These are phyloP conservation scores for Alternaria novae-zelandiae DNA, from an alignment of 2,329 filamentous ascomycete genomes.

Conservation along the genomic window DNA sequence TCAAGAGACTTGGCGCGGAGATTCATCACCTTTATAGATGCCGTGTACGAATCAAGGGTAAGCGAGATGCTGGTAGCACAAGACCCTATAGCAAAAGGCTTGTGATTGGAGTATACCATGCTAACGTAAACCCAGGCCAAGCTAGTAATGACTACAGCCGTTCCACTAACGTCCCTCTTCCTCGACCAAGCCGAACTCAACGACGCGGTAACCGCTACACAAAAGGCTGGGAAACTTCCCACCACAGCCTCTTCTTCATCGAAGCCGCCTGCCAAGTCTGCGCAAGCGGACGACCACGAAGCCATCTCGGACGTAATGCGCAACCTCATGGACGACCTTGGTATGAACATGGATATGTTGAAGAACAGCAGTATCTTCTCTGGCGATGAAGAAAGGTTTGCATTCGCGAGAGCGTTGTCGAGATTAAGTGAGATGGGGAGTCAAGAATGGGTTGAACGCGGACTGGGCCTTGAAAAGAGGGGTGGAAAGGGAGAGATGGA, in stretches of 20 bases:
- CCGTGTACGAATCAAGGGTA: conserved; percentile 80
- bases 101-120: neutral
- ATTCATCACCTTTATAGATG: conserved; percentile 98
- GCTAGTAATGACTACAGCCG: conserved; percentile 87
- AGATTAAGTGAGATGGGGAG: conserved; percentile 92
- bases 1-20: conserved; percentile 86
- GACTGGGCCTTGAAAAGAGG: conserved; percentile 65
- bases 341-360: conserved; percentile 81
- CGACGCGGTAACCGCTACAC: conserved; percentile 53
- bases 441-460: conserved; percentile 91
- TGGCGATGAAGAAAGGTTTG: conserved; percentile 95
- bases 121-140: conserved; percentile 71
- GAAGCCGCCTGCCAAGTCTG: conserved; percentile 18
- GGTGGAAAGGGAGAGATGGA: conserved; percentile 71
- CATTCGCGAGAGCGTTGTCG: conserved; percentile 87
- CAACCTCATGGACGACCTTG: conserved; percentile 84
- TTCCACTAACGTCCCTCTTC: conserved; percentile 85
- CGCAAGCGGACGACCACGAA: conserved; percentile 51
- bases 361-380: conserved; percentile 88
- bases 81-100: neutral
- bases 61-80: conserved; percentile 19
- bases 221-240: conserved; percentile 49
- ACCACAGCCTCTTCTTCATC: conserved; percentile 33
- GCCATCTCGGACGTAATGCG: conserved; percentile 74
- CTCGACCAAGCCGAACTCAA: conserved; percentile 65